Base-by-base conservation (phyloP, 345 rosid genomes). In the Raphanus sativus region DNA sequence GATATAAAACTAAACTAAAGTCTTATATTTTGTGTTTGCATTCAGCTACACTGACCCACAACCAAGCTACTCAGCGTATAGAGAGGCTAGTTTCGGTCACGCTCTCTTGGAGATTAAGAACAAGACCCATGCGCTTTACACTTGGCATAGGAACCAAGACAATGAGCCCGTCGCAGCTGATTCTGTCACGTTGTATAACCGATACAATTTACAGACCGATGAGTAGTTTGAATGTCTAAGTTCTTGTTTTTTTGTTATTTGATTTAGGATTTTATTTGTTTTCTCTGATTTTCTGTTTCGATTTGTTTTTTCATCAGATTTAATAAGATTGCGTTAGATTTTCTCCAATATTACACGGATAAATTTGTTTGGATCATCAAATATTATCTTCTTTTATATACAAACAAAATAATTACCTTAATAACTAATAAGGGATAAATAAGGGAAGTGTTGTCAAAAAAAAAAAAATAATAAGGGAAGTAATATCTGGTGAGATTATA, bases 31-130 rank as follows among this genome's bases (percentile, higher is more conserved):
- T 34, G 7, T 30, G 26, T 36, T 25, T 38, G 12, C 11, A 5
- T 24, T 15, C 60, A 87, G 88, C 58, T 87, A 74, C 58, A 69
- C 50, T 36, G 76, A 86, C 8, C 88, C 90, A 0, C 90, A 87
- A 48, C 89, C 90, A 0, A 74, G 67, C 8, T 84, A 87, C 32
- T 89, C 92, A 1, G 89, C 90, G 0, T 89, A 80, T 42, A 78
- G 90, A 1, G 90, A 89, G 69, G 88, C 90, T 6, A 89, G 90
- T 71, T 87, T 82, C 26, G 89, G 90, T 8, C 92, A 87, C 32
- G 86, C 89, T 0, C 45, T 80, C 6, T 79, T 87, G 79, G 86
- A 89, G 80, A 86, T 89, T 24, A 55, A 56, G 70, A 89, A 87
- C 56, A 75, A 78, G 55, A 87, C 90, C 12, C 89, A 84, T 12